These are phyloP conservation scores for Begonia peltatifolia DNA, from an alignment of 306 rosid species.

Conservation along the genomic window DNA sequence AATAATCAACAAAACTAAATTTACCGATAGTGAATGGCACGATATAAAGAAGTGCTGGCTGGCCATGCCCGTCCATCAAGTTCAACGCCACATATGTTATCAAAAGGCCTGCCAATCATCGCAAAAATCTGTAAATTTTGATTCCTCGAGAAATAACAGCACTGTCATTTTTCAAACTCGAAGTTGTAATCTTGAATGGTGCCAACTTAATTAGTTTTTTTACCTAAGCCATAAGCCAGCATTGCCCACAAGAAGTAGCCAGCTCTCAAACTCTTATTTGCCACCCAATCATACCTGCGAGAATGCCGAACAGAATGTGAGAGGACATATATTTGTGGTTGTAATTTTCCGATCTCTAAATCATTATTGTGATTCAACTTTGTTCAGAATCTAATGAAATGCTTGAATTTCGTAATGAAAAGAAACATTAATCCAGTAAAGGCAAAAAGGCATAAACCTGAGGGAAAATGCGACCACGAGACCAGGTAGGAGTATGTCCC, in stretches of 20 bases:
- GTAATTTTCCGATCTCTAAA: too few species aligned
- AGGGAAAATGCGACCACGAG: constrained; percentile 80
- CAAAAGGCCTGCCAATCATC: constrained; percentile 57
- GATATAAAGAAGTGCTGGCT: constrained; percentile 90
- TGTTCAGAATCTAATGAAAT: too few species aligned
- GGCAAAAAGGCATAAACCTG: constrained; percentile 32
- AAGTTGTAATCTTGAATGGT: too few species aligned
- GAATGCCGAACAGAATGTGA: background rate
- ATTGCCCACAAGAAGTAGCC: constrained; percentile 97
- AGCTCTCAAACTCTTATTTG: constrained; percentile 48
- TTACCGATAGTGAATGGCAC: constrained; percentile 91
- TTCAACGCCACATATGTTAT: constrained; percentile 82
- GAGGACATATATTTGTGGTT: too few species aligned
- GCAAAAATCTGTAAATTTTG: background rate
- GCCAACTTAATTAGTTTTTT: constrained; percentile 8
- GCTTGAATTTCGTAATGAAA: too few species aligned
- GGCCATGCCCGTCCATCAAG: constrained; percentile 98
- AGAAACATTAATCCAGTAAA: constrained; percentile 2
- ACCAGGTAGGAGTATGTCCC: constrained; percentile 94
- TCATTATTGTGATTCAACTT: too few species aligned
- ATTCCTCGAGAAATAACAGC: background rate
- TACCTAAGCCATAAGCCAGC: constrained; percentile 92
- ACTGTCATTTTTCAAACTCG: background rate
- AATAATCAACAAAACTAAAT: background rate
- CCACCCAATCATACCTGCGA: constrained; percentile 85